Evolutionary conservation across 1,284 basidiomycete species (phyloP), one percentile per base, ranked within the genome.

Genomic region (Rhodotorula sp.): DNA sequence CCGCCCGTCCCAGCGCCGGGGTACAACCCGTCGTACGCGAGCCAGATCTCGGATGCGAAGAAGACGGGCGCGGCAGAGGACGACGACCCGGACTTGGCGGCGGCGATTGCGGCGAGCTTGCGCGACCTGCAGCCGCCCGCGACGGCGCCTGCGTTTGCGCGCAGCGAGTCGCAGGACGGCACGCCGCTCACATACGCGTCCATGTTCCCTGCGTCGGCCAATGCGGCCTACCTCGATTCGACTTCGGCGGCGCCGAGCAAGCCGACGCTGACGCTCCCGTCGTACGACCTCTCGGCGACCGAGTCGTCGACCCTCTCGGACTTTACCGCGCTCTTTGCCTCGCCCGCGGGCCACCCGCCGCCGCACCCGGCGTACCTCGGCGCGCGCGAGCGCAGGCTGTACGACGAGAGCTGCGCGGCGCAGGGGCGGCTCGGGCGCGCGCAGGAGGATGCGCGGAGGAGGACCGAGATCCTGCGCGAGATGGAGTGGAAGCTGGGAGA

Each of bases 61-160:
- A 19, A 27, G 48, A 13, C 9, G 46, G 84, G 12, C 85, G 83
- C 67, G 61, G 82, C 88, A 19, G 92, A 93, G 34, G 93, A 95
- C 59, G 91, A 97, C 34, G 96, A 99, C 80, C 91, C 92, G 16
- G 93, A 99, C 76, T 84, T 99, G 34, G 88, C 87, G 66, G 91
- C 96, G 19, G 97, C 97, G 0, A 99, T 99, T 70, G 95, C 97
- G 79, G 97, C 97, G 0, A 94, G 91, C 79, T 82, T 99, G 75
- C 86, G 89, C 17, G 97, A 99, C 78, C 89, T 89, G 44, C 89
- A 88, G 72, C 88, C 89, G 13, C 89, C 90, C 4, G 63, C 72
- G 7, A 67, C 68, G 16, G 65, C 78, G 46, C 69, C 76, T 13
- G 19, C 46, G 13, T 55, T 71, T 49, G 34, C 50, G 19, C 64